phyloP scores from a whole-genome alignment of 345 rosid species.

The Boechera retrofracta region DNA sequence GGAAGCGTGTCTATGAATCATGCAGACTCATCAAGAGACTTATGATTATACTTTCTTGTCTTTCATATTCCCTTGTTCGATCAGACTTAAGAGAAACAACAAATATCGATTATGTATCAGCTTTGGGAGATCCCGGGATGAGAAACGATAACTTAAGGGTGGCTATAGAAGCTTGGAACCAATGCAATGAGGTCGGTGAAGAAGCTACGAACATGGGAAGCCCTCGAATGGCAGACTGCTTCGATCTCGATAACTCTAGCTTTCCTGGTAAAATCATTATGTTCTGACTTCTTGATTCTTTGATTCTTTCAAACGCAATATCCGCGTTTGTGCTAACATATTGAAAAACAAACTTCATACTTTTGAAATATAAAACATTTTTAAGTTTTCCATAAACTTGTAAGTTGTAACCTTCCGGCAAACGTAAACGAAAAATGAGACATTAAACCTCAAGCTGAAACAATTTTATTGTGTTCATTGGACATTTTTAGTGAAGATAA shows the following conservation, averaged over 20 bases:
- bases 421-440: neutral
- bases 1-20: constrained; percentile 18
- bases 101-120: constrained; percentile 24
- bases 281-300: constrained; percentile 7
- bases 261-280: constrained; percentile 37
- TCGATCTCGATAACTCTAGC: constrained; percentile 51
- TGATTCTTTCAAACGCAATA: neutral
- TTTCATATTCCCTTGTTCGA: constrained; percentile 29
- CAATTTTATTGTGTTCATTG: constrained; percentile 33
- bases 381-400: neutral
- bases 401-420: neutral
- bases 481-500: constrained; percentile 34
- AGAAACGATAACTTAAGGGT: constrained; percentile 57
- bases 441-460: constrained; percentile 12
- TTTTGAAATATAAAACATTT: neutral
- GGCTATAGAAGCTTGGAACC: constrained; percentile 74
- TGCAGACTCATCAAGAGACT: constrained; percentile 26
- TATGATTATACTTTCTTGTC: constrained; percentile 31
- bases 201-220: constrained; percentile 69
- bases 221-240: constrained; percentile 83
- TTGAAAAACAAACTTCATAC: neutral
- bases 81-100: constrained; percentile 19
- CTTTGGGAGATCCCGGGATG: constrained; percentile 51
- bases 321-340: neutral
- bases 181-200: constrained; percentile 74